Conservation (phyloP, 768 basidiomycete species). For the Leccinum sublutescens region DNA sequence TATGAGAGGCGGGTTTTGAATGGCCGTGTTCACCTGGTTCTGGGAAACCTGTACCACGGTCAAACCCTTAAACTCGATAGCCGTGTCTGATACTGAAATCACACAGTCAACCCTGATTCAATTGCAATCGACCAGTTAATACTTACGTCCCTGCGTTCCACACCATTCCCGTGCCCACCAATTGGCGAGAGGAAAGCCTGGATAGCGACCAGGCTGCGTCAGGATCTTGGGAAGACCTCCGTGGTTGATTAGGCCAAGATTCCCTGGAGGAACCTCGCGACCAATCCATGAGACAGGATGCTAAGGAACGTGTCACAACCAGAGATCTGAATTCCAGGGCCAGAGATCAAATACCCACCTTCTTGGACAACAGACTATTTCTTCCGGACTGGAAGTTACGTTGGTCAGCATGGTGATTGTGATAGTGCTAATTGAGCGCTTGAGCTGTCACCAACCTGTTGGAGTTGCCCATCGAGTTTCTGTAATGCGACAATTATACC, state of each 20-base stretch:
- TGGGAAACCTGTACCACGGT: conserved; percentile 87
- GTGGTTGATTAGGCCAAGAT: conserved; percentile 73
- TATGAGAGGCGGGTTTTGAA: background rate
- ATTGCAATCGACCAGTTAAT: background rate
- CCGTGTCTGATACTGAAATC: conserved; percentile 72
- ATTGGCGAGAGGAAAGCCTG: conserved; percentile 70
- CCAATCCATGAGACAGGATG: conserved; percentile 68
- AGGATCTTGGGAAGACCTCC: conserved; percentile 80
- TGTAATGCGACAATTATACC: conserved; percentile 69
- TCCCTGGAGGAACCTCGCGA: conserved; percentile 67
- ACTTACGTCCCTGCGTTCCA: conserved; percentile 67
- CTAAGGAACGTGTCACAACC: conserved; percentile 26
- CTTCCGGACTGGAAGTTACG: conserved; percentile 49
- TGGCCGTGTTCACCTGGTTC: conserved; percentile 50
- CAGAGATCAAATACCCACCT: conserved; percentile 35
- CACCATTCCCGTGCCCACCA: conserved; percentile 82
- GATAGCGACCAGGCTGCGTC: conserved; percentile 74
- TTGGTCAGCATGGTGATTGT: conserved; percentile 4
- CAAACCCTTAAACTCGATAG: conserved; percentile 76
- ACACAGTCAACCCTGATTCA: background rate
- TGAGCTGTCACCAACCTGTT: conserved; percentile 25
- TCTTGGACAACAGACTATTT: conserved; percentile 58
- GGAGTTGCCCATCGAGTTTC: conserved; percentile 64
- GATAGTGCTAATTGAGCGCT: background rate
- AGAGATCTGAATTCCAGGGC: background rate